Base-by-base conservation (phyloP, 306 rosid species). In the Betula pendula region DNA sequence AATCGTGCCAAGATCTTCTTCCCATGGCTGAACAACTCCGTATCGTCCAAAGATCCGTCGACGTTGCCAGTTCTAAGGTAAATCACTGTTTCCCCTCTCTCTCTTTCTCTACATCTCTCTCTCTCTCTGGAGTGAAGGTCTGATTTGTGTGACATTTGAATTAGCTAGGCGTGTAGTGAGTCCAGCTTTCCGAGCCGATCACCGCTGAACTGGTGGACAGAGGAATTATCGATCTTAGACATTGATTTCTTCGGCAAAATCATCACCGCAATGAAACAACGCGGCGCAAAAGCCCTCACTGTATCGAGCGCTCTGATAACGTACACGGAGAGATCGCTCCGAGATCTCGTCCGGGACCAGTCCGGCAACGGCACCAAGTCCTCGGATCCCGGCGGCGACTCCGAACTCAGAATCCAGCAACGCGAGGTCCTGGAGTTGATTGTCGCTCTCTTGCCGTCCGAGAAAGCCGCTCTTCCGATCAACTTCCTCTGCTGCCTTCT, bases 191-290 rank as follows among this genome's bases (percentile, higher is more conserved):
- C 97, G 0, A 88, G 90, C 76, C 88, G 93, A 0, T 77, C 99
- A 10, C 97, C 97, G 25, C 90, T 92, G 44, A 90, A 90, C 15
- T 90, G 97, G 99, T 95, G 97, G 97, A 88, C 93, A n/a, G 94
- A 89, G 84, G 97, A 92, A 69, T 87, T 95, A 3, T 78, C 92
- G 4, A 78, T 85, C 0, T 80, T 95, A 10, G 89, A 87, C 52
- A 77, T 95, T 0, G 85, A 80, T 8, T 86, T 78, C 51, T 87
- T 95, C 53, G 79, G 84, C 5, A 87, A 84, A 79, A 84, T 92
- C 0, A 88, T 90, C 40, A 1, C 49, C n/a, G 84, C 89, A 19
- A 88, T 95, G 97, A 90, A 84, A 70, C 66, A 58, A 16, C 88
- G 96, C 0, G 89, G 89, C 35, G 90, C 89, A 0, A 92, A 88